Conservation (phyloP, 352 stramenopile genomes). For the Phytopythium mirpurense region DNA sequence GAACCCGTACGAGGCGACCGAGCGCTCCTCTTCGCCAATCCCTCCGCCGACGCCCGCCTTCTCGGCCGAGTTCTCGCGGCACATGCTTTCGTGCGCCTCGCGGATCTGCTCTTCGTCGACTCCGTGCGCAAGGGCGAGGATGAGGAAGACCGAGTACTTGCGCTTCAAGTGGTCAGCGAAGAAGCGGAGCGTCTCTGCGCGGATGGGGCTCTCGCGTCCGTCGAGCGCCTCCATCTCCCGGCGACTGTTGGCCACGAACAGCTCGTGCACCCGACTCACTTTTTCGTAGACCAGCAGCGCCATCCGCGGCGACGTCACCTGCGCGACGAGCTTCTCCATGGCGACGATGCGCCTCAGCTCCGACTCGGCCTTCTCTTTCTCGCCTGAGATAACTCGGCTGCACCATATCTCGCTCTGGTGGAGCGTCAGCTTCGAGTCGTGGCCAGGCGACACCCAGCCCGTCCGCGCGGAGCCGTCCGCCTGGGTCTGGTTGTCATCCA, state of each 20-base stretch:
- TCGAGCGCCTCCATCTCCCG: slow-evolving; percentile 66
- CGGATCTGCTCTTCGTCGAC: slow-evolving; percentile 77
- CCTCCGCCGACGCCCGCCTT: slow-evolving; percentile 71
- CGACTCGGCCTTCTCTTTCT: slow-evolving; percentile 82
- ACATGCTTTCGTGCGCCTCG: slow-evolving; percentile 78
- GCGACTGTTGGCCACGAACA: slow-evolving; percentile 75
- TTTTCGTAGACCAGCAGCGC: slow-evolving; percentile 87
- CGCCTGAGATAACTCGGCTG: slow-evolving; percentile 65
- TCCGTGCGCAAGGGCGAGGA: slow-evolving; percentile 70
- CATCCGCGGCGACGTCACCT: slow-evolving; percentile 76
- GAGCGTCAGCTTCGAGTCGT: slow-evolving; percentile 77
- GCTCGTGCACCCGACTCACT: slow-evolving; percentile 82
- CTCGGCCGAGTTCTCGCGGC: slow-evolving; percentile 64
- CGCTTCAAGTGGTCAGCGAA: slow-evolving; percentile 83
- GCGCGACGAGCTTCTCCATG: slow-evolving; percentile 80
- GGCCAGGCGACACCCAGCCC: slow-evolving; percentile 72
- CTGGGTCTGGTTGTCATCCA: slow-evolving; percentile 12
- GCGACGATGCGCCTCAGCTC: slow-evolving; percentile 76
- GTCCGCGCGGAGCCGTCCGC: slow-evolving; percentile 5
- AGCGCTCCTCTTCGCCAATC: slow-evolving; percentile 45
- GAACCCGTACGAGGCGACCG: slow-evolving; percentile 60
- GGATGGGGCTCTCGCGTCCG: slow-evolving; percentile 30
- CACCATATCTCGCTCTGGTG: slow-evolving; percentile 87
- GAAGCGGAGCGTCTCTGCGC: slow-evolving; percentile 69
- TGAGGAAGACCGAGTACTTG: slow-evolving; percentile 87